Evolutionary conservation across 176 grass and related monocot species (phyloP).

Genomic region (Poa annua): DNA sequence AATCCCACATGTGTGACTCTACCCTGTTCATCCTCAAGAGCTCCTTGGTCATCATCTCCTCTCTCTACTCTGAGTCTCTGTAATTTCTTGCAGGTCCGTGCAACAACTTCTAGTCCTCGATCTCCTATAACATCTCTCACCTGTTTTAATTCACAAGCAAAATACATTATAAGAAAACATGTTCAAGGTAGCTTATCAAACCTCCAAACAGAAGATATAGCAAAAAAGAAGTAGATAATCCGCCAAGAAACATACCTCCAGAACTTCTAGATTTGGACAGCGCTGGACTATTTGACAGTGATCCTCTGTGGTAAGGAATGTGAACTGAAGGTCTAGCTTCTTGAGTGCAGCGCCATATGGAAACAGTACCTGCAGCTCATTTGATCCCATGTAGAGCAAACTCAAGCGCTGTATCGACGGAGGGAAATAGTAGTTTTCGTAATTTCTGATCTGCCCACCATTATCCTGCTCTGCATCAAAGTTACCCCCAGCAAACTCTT

Average conservation of each 20-base stretch:
- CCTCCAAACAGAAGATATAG: constrained; percentile 38
- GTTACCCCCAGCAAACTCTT: constrained; percentile 80
- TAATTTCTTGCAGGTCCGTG: constrained; percentile 91
- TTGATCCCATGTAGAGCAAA: constrained; percentile 72
- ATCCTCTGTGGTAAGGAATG: constrained; percentile 83
- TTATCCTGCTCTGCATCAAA: constrained; percentile 63
- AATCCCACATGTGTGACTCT: constrained; percentile 75
- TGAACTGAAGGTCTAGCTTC: constrained; percentile 91
- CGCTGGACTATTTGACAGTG: constrained; percentile 91
- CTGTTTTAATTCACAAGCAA: constrained; percentile 51
- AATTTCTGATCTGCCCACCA: constrained; percentile 45
- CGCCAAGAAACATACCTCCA: constrained; percentile 63
- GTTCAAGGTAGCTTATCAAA: background rate
- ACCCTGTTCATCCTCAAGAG: constrained; percentile 83
- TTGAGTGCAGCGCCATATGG: constrained; percentile 73
- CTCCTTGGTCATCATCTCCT: constrained; percentile 88
- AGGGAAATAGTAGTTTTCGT: constrained; percentile 69
- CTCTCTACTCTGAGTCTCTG: constrained; percentile 89
- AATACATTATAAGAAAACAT: constrained; percentile 20
- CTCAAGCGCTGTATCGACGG: constrained; percentile 54
- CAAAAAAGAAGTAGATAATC: constrained; percentile 21
- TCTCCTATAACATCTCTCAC: constrained; percentile 96
- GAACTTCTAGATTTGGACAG: constrained; percentile 83
- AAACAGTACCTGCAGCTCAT: constrained; percentile 80
- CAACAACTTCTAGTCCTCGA: constrained; percentile 76